Evolutionary conservation across 2,329 filamentous ascomycete species (phyloP), one percentile per base, ranked within the genome.

Genomic region (Fusarium siculi): DNA sequence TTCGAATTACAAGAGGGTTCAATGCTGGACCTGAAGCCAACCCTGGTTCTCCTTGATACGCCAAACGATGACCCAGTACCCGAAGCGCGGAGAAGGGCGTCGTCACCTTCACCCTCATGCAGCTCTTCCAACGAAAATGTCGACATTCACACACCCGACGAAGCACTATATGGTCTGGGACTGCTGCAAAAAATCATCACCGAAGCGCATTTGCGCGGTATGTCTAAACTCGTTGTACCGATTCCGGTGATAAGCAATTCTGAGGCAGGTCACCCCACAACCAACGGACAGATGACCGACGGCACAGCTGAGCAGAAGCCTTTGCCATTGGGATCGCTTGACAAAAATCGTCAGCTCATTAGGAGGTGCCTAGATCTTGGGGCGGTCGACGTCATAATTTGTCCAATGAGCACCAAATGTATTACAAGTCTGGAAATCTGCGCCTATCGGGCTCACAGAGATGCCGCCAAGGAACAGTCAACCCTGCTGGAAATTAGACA

Each of bases 361-460:
- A 89, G 91, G 74, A 90, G 87, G 76, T 97, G 94, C 79, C 84
- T 98, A 30, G 94, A 97, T 78, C 90, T 93, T 8, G 96, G 96
- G 40, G 96, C 96, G 16, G 87, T 93, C 36, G 96, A 98, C 81
- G 93, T 97, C 54, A 87, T 98, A 72, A 90, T 91, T 32, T 94
- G 92, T 77, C 96, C 96, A 3, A 82, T 98, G 43, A 91, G 92
- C 69, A 87, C 88, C 53, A 91, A 93, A 59, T 91, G 92, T 74
- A 88, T 96, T 54, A 91, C 93, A 66, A 91, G 92, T 36, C 86
- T 97, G 56, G 91, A 93, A 68, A 90, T 96, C 21, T 94, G 96
- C 80, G 94, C 93, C 49, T 97, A 97, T 83, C 91, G 93, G 76
- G 91, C 92, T 52, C 92, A 93, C 78, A 93, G 93, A 81, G 91